These are phyloP conservation scores for Neoscytalidium dimidiatum DNA, from an alignment of 2,329 filamentous ascomycete genomes.

Conservation along the genomic window DNA sequence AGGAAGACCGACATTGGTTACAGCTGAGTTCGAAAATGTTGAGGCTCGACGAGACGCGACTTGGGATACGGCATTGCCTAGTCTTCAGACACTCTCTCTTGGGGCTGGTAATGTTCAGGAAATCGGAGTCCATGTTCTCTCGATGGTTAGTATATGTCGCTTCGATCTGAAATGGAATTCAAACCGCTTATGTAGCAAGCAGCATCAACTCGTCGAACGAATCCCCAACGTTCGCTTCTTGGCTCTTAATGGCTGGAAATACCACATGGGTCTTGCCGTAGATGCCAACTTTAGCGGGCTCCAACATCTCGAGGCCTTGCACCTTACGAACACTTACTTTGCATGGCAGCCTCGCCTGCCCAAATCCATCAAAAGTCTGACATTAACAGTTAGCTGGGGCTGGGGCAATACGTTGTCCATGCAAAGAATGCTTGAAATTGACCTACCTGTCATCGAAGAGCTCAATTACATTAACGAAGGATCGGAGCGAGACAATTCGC, in stretches of 20 bases:
- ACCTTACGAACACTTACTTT: slow-evolving; percentile 5
- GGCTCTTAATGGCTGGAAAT: slow-evolving; percentile 20
- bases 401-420: neutral
- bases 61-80: slow-evolving; percentile 31
- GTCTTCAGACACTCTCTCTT: slow-evolving; percentile 29
- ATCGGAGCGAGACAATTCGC: neutral
- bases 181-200: neutral
- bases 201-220: slow-evolving; percentile 17
- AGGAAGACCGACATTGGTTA: slow-evolving; percentile 27
- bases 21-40: slow-evolving; percentile 28
- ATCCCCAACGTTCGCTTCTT: slow-evolving; percentile 26
- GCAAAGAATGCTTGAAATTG: neutral
- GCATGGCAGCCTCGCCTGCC: slow-evolving; percentile 4
- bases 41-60: neutral
- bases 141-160: neutral
- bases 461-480: slow-evolving; percentile 12
- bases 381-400: slow-evolving; percentile 4
- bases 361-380: neutral
- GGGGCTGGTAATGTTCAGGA: neutral
- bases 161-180: no score
- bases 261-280: neutral
- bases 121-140: neutral
- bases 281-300: slow-evolving; percentile 11
- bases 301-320: neutral
- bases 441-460: neutral